These are phyloP conservation scores for Pleurotus ostreatus DNA, from an alignment of 768 basidiomycete genomes.

Conservation along the genomic window DNA sequence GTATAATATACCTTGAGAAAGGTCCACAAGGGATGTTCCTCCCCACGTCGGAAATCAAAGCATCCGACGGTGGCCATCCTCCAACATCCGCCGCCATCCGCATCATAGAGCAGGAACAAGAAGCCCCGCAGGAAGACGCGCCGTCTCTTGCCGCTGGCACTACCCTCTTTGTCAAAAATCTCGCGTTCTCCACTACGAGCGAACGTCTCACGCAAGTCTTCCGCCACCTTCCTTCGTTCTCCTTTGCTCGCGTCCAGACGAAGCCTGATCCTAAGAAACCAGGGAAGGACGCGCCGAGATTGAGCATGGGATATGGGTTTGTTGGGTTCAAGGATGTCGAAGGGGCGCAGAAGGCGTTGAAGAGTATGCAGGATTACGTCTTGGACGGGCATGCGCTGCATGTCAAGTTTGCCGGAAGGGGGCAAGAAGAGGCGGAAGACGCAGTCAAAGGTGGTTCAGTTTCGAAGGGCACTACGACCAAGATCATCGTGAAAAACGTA, in stretches of 20 bases:
- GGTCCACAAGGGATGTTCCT: slow-evolving; percentile 85
- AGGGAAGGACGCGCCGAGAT: slow-evolving; percentile 36
- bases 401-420: slow-evolving; percentile 85
- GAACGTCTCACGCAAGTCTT: slow-evolving; percentile 70
- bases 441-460: slow-evolving; percentile 30
- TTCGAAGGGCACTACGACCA: slow-evolving; percentile 58
- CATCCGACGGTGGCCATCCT: neutral
- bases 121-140: slow-evolving; percentile 33
- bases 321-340: slow-evolving; percentile 81
- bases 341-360: slow-evolving; percentile 68
- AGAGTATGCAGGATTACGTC: slow-evolving; percentile 74
- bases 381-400: slow-evolving; percentile 84
- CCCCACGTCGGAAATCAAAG: slow-evolving; percentile 18
- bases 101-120: slow-evolving; percentile 38
- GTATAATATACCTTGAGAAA: slow-evolving; percentile 89
- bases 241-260: slow-evolving; percentile 86
- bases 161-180: slow-evolving; percentile 92
- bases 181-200: slow-evolving; percentile 87
- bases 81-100: slow-evolving; percentile 20
- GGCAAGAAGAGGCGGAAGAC: slow-evolving; percentile 53
- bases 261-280: slow-evolving; percentile 83
- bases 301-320: slow-evolving; percentile 98
- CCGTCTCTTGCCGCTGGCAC: slow-evolving; percentile 57
- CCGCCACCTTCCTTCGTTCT: slow-evolving; percentile 70
- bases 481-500: slow-evolving; percentile 97